Percentiles rank a stretch among this genome's conserved stretches.
Conservation (phyloP, 805 yeast genomes). For the Starmerella bombi region DNA sequence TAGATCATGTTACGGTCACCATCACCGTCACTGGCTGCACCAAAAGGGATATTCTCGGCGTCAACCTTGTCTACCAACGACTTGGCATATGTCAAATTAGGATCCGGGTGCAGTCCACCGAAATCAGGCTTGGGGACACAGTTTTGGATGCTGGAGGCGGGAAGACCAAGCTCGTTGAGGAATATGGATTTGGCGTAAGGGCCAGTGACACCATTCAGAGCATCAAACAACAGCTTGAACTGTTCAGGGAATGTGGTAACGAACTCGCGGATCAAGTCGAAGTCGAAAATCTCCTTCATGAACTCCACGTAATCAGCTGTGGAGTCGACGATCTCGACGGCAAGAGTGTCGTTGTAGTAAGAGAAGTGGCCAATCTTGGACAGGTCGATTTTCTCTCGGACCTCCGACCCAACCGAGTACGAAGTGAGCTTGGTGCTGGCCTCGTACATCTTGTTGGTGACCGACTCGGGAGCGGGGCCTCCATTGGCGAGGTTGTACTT, state of each 20-base stretch:
- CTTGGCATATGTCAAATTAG: conserved; percentile 86
- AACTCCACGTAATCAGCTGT: conserved; percentile 63
- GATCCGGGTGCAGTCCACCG: conserved; percentile 97
- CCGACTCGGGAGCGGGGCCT: conserved; percentile 95
- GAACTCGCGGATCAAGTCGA: conserved; percentile 62
- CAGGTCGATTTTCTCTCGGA: conserved; percentile 55
- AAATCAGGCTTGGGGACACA: conserved; percentile 72
- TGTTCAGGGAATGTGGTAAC: conserved; percentile 37
- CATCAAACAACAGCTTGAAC: conserved; percentile 74
- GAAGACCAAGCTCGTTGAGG: conserved; percentile 70
- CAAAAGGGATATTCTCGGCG: conserved; percentile 65
- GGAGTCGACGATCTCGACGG: conserved; percentile 72
- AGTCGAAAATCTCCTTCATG: conserved; percentile 79
- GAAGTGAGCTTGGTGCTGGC: conserved; percentile 43
- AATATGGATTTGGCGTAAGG: conserved; percentile 85
- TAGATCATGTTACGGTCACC: conserved; percentile 98
- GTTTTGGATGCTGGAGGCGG: conserved; percentile 61
- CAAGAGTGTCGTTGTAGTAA: conserved; percentile 35
- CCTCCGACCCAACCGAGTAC: conserved; percentile 43
- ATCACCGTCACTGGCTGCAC: conserved; percentile 99
- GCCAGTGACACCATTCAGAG: conserved; percentile 91
- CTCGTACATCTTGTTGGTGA: conserved; percentile 76
- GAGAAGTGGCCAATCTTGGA: conserved; percentile 38
- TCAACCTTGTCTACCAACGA: conserved; percentile 83
- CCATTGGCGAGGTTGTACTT: conserved; percentile 91